These are phyloP conservation scores for Termitomyces sp. DNA, from an alignment of 768 basidiomycete species.

Conservation along the genomic window DNA sequence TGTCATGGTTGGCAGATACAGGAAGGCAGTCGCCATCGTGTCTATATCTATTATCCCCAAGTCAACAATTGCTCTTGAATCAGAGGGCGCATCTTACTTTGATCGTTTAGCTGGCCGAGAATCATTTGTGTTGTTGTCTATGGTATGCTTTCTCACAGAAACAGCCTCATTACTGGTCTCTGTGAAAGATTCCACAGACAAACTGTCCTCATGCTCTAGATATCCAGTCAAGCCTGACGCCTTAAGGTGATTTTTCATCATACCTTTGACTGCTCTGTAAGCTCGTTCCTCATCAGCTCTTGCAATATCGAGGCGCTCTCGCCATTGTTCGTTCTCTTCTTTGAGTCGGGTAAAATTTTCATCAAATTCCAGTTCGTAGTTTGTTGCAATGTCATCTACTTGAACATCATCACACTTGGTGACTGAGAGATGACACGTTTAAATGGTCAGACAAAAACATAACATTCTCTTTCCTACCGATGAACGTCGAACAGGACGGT, in stretches of 20 bases:
- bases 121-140: neutral
- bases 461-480: neutral
- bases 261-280: neutral
- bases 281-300: neutral
- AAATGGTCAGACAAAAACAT: neutral
- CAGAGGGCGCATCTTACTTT: neutral
- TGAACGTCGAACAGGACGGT: slow-evolving; percentile 5
- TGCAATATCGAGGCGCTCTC: neutral
- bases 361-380: neutral
- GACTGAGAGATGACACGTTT: neutral
- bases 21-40: neutral
- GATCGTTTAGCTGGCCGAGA: neutral
- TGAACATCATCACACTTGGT: slow-evolving; percentile 5
- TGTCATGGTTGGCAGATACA: neutral
- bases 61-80: neutral
- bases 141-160: neutral
- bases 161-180: neutral
- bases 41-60: neutral
- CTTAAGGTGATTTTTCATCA: neutral
- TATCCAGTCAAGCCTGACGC: neutral
- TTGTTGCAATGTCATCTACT: neutral
- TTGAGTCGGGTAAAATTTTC: neutral
- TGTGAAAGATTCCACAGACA: too few relatives aligned
- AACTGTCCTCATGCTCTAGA: too few relatives aligned
- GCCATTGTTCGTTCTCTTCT: neutral